Conservation (phyloP, 2,329 filamentous ascomycete species). For the Spiromastix sp. region DNA sequence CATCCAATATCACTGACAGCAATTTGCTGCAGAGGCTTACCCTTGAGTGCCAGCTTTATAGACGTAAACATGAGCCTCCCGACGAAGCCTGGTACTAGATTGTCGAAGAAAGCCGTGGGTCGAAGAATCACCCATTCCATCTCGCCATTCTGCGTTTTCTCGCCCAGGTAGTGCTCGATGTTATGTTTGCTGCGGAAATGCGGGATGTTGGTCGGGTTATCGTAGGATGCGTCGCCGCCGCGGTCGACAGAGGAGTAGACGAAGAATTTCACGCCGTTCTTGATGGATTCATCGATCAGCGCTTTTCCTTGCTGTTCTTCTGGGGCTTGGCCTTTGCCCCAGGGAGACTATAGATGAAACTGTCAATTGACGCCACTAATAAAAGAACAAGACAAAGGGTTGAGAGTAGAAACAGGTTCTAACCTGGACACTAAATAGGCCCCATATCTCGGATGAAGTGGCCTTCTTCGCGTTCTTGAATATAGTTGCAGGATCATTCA, state of each 20-base stretch:
- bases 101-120: conserved; percentile 54
- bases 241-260: conserved; percentile 57
- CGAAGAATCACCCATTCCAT: conserved; percentile 55
- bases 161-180: conserved; percentile 52
- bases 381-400: too few relatives aligned
- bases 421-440: too few relatives aligned
- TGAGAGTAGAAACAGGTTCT: too few relatives aligned
- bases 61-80: conserved; percentile 39
- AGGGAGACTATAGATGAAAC: too few relatives aligned
- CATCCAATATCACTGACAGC: conserved; percentile 12
- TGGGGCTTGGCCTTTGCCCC: conserved; percentile 6
- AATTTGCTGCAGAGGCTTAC: conserved; percentile 35
- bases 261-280: conserved; percentile 47
- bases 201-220: conserved; percentile 45
- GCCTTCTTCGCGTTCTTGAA: too few relatives aligned
- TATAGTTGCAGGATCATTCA: too few relatives aligned
- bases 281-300: conserved; percentile 48
- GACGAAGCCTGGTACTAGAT: conserved; percentile 36
- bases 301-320: conserved; percentile 48
- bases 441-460: too few relatives aligned
- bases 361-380: too few relatives aligned
- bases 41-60: conserved; percentile 31
- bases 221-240: conserved; percentile 44
- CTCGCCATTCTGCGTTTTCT: conserved; percentile 29
- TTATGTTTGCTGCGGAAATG: conserved; percentile 54